Evolutionary conservation across 352 stramenopile species (phyloP), one percentile per base, ranked within the genome.

Genomic region (Globisporangium cylindrosporum): DNA sequence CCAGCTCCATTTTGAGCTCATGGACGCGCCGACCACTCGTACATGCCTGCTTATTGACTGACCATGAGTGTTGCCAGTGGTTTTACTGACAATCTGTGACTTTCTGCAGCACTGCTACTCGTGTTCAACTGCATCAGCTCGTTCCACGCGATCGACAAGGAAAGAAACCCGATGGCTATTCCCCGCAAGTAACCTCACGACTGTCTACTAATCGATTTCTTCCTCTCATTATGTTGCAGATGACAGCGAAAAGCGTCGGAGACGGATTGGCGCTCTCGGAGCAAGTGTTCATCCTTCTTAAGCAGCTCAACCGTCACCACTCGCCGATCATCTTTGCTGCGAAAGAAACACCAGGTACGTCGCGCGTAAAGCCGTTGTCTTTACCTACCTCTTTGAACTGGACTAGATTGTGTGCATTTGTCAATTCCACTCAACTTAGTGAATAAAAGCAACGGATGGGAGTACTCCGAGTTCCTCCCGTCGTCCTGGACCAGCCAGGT

Each of bases 91-190:
- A 60, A 2, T 34, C 14, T 62, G 51, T 25, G 14, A 10, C 6
- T 64, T 29, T 14, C 24, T 22, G 60, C 57, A 92, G 84, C 79
- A 29, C 73, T 82, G 51, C 66, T 92, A 61, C 54, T 92, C 12
- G 81, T 82, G 4, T 76, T 92, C 64, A 85, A 92, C 64, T 77
- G 78, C 57, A 69, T 92, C 24, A 75, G 78, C 24, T 90, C 84
- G 1, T 92, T 92, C 66, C 74, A 83, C 29, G 70, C 78, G 2
- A 89, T 92, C 36, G 84, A 92, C 66, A 92, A 87, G 73, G 82
- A 84, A 60, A 58, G 51, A 58, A 18, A 10, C 18, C 2, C 5
- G 20, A 10, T 22, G 24, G 5, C 8, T 29, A 59, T 7, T 12
- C 15, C 54, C 7, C 27, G 18, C 25, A 6, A 4, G 32, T 20